phyloP scores from a whole-genome alignment of 768 basidiomycete species.

The Tricholoma furcatifolium region DNA sequence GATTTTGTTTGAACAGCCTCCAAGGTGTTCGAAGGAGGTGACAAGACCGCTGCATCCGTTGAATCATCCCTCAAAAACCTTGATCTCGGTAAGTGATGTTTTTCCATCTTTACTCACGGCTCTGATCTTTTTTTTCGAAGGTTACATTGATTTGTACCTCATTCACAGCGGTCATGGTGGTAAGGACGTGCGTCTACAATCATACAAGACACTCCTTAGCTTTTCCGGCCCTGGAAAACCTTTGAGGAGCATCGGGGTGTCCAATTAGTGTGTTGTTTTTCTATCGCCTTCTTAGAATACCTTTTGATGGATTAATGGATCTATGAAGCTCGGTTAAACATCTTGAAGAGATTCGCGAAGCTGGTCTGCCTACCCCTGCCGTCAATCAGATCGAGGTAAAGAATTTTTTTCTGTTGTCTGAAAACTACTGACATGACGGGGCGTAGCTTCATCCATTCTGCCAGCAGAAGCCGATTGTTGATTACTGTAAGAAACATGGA shows the following conservation, averaged over 20 bases:
- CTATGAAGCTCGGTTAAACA: slow-evolving; percentile 60
- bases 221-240: slow-evolving; percentile 56
- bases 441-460: slow-evolving; percentile 74
- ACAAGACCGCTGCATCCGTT: slow-evolving; percentile 5
- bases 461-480: slow-evolving; percentile 76
- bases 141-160: slow-evolving; percentile 63
- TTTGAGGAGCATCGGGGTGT: slow-evolving; percentile 68
- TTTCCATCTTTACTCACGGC: neutral
- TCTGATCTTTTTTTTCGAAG: slow-evolving; percentile 15
- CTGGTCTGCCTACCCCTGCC: slow-evolving; percentile 59
- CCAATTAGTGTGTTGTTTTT: slow-evolving; percentile 66
- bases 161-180: slow-evolving; percentile 74
- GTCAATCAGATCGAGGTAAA: slow-evolving; percentile 82
- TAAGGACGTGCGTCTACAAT: slow-evolving; percentile 56
- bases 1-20: slow-evolving; percentile 30
- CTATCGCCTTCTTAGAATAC: neutral
- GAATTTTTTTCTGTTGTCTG: neutral
- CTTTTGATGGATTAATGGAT: too few species aligned
- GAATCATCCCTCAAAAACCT: slow-evolving; percentile 49
- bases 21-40: slow-evolving; percentile 44
- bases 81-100: slow-evolving; percentile 45
- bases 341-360: slow-evolving; percentile 66
- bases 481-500: slow-evolving; percentile 59
- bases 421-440: neutral
- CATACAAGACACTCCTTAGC: slow-evolving; percentile 67